Evolutionary conservation across 208 protist genomes (phyloP), one percentile per base, ranked within the genome.

Genomic region (Trypanosoma platydactyli): DNA sequence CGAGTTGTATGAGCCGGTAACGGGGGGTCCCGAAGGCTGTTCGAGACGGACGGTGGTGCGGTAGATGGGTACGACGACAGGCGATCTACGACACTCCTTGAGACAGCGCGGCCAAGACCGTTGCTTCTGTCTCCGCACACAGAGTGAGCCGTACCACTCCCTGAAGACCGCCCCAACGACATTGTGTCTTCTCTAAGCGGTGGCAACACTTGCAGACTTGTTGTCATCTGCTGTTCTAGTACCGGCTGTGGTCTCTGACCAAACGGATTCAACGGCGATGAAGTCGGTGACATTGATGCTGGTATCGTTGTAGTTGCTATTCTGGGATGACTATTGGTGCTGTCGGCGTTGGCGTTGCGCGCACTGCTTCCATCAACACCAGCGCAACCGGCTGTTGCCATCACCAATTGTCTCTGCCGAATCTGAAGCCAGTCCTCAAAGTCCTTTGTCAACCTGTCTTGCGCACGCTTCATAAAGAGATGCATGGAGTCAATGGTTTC

Each of bases 401-500:
- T 62, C 22, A 52, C 49, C 12, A 95, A 75, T 57, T 95, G 89
- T 29, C 86, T 70, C 72, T 91, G 77, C 27, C 89, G 76, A 25
- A 84, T 73, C 29, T 64, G 64, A 44, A 95, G 80, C 91, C 91
- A 96, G 41, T 83, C 76, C 64, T 96, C 88, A 73, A 94, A 96
- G 69, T 94, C 88, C 35, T 76, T 67, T 40, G 83, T 84, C 9
- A 96, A 68, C 64, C 94, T 79, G 42, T 92, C 91, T 71, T 92
- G 84, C 22, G 88, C 68, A 29, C 82, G 86, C 71, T 91, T 92
- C 76, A 96, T 79, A 59, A 91, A 94, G 4, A 81, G 59, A 50
- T 96, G 86, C 82, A 96, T 93, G 48, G 79, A 77, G 41, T 96
- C 91, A 52, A 94, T 91, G 5, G 80, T 77, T 56, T 94, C 88